These are phyloP conservation scores for Tolypocladium tundrense DNA, from an alignment of 2,329 filamentous ascomycete species.

Conservation along the genomic window DNA sequence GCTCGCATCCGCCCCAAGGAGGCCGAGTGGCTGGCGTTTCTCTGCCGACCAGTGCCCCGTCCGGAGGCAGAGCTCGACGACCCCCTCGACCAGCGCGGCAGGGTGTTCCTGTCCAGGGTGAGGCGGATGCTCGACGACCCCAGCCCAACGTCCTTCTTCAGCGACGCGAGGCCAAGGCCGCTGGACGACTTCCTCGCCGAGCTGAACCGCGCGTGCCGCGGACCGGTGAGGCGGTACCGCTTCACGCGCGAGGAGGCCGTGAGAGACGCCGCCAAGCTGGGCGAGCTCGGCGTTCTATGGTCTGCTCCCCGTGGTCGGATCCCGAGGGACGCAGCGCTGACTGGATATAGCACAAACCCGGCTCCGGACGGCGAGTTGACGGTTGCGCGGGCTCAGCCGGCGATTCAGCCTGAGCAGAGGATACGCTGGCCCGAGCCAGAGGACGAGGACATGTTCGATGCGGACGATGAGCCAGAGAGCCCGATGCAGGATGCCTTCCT, in stretches of 20 bases:
- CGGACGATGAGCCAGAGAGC: no score
- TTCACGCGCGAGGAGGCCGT: slow-evolving; percentile 12
- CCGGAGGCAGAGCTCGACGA: neutral
- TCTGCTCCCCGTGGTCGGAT: slow-evolving; percentile 1
- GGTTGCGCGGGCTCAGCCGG: no score
- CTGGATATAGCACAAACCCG: no score
- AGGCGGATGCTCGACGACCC: slow-evolving; percentile 12
- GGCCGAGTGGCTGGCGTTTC: slow-evolving; percentile 12
- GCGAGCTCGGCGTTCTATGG: slow-evolving; percentile 5
- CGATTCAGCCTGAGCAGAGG: no score
- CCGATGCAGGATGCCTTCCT: no score
- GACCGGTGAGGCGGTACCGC: slow-evolving; percentile 6
- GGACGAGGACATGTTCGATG: no score
- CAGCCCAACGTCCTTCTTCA: slow-evolving; percentile 8
- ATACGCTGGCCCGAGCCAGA: no score
- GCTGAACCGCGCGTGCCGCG: slow-evolving; percentile 12
- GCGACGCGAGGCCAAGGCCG: slow-evolving; percentile 6
- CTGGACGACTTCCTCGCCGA: slow-evolving; percentile 11
- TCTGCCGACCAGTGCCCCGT: slow-evolving; percentile 8
- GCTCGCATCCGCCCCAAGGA: slow-evolving; percentile 12
- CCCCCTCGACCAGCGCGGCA: slow-evolving; percentile 1
- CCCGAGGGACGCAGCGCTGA: no score
- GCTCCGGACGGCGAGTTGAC: no score
- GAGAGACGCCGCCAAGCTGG: slow-evolving; percentile 2
- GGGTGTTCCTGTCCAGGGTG: slow-evolving; percentile 12